Base-by-base conservation (phyloP, 2,329 filamentous ascomycete genomes). In the Verticillium klebahnii region DNA sequence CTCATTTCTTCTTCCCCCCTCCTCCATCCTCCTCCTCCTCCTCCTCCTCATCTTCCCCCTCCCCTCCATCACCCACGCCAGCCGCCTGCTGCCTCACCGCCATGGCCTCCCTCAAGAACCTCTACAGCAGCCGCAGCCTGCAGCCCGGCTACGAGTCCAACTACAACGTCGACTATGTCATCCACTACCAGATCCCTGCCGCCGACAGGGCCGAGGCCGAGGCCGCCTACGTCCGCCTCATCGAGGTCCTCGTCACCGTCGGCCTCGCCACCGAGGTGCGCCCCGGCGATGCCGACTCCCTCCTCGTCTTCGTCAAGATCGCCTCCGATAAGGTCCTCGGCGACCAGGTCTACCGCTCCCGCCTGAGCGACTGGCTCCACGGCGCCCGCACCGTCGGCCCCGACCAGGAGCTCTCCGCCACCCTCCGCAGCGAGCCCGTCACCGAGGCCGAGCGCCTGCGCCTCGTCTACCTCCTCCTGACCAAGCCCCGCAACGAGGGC, bases 341-440 rank as follows among this genome's bases (percentile, higher is more conserved):
- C 63, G 87, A 88, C 66, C 91, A 96, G 70, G 85, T 97, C 58
- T 96, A 97, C 75, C 87, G 92, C 66, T 91, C 91, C 61, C 87
- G 95, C 66, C 88, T 97, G 19, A 91, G 93, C 72, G 95, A 98
- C 77, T 99, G 93, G 92, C 86, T 98, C 37, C 90, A 95, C 72
- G 93, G 93, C 59, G 89, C 97, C 60, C 89, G 92, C 65, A 84
- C 90, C 58, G 85, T 86, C 23, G 88, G 92, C 39, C 94, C 94
- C 0, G 84, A 87, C 61, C 89, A 87, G 70, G 88, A 96, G 67
- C 86, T 92, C 19, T 78, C 84, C 57, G 81, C 86, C 63, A 85
- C 88, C 15, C 84, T 96, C 59, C 80, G 88, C 62, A 79, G 85
- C 17, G 89, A 96, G 67, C 90, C 93, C 1, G 83, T 97, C 62